These are phyloP conservation scores for Chalciporus sphaerocephalus DNA, from an alignment of 768 basidiomycete species.

Conservation along the genomic window DNA sequence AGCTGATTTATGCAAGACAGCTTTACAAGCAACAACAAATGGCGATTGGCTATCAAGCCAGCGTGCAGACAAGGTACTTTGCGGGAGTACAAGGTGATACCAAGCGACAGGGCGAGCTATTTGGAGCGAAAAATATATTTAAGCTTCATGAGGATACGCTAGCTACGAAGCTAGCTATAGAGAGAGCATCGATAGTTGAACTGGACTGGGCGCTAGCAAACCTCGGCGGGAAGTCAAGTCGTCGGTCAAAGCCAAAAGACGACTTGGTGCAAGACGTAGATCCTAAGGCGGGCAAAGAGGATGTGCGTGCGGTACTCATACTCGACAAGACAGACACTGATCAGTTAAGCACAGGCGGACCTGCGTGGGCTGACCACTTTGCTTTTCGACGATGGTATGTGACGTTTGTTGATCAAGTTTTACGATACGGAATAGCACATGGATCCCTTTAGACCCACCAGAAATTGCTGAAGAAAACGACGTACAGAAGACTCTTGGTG, in stretches of 20 bases:
- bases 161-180: slow-evolving; percentile 75
- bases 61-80: slow-evolving; percentile 80
- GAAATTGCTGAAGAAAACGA: slow-evolving; percentile 41
- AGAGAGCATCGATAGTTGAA: slow-evolving; percentile 66
- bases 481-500: slow-evolving; percentile 53
- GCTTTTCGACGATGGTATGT: slow-evolving; percentile 67
- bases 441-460: slow-evolving; percentile 34
- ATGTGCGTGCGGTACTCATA: slow-evolving; percentile 6
- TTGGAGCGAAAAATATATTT: slow-evolving; percentile 84
- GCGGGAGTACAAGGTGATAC: slow-evolving; percentile 79
- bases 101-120: slow-evolving; percentile 72
- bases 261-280: slow-evolving; percentile 45
- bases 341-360: slow-evolving; percentile 38
- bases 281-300: slow-evolving; percentile 41
- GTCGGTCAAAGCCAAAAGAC: slow-evolving; percentile 28
- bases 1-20: slow-evolving; percentile 83
- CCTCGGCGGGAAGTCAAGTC: slow-evolving; percentile 43
- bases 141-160: slow-evolving; percentile 64
- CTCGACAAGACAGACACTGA: neutral
- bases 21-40: slow-evolving; percentile 93
- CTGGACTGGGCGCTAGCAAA: slow-evolving; percentile 79
- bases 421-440: neutral
- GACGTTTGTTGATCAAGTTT: neutral
- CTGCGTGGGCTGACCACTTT: slow-evolving; percentile 59
- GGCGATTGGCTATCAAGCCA: slow-evolving; percentile 84